Evolutionary conservation across 176 grass and related monocot genomes (phyloP), one percentile per base, ranked within the genome.

Genomic region (Phoenix roebelenii): DNA sequence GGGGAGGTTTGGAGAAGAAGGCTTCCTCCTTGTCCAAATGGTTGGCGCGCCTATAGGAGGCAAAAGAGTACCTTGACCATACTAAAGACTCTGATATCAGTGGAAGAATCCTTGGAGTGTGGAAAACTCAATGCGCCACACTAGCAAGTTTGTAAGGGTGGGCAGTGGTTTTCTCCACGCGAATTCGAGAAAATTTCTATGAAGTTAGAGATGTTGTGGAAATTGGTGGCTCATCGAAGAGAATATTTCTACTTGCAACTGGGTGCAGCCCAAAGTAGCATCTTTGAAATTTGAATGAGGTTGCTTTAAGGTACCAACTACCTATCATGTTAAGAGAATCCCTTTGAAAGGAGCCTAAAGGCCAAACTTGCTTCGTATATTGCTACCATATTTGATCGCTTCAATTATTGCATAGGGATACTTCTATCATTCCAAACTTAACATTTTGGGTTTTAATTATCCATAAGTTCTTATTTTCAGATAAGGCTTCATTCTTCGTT

Each of bases 211-310:
- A 60, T 58, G 55, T 30, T 50, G 59, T 52, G 55, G 75, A 68
- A n/a, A 57, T 55, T 60, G 50, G 62, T 57, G 56, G 54, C 23
- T 70, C 62, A 30, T 64, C 32, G 50, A 65, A 71, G 61, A 78
- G 84, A 95, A 88, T 63, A 66, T 28, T 60, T 83, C 57, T 50
- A 77, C 50, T 84, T 78, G 78, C 15, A 10, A 9, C 22, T 24
- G 50, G 20, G 14, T 64, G 48, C 61, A 24, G n/a, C 59, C 44
- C 59, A 72, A 73, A 72, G 69, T 50, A 78, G 63, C 50, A 84
- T 95, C 67, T 95, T 85, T 82, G 81, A 82, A 88, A 63, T 95
- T 85, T 82, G 81, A 82, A 88, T 73, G 29, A 65, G 22, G 2
- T 85, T 79, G 68, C 89, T 82, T 95, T 22, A 70, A 61, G 84